Conservation (phyloP, 108 stramenopile species). For the Chaetoceros muelleri region DNA sequence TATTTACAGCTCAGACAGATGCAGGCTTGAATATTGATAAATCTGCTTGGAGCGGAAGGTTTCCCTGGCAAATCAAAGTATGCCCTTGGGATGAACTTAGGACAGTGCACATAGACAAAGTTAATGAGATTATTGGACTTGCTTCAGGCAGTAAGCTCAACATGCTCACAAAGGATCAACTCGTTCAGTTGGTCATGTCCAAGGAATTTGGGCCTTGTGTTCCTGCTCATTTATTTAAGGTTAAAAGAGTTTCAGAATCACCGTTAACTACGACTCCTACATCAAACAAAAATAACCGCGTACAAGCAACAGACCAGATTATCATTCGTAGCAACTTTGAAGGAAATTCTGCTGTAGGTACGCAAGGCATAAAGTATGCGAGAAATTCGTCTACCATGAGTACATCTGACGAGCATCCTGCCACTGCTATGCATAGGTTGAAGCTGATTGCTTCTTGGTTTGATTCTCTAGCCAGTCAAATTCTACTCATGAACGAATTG, state of each 20-base stretch:
- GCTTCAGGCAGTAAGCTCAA: background rate
- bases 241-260: background rate
- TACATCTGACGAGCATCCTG: no score
- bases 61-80: background rate
- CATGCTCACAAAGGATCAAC: background rate
- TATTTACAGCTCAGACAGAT: background rate
- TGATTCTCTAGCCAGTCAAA: no score
- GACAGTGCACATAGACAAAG: background rate
- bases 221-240: background rate
- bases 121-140: background rate
- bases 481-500: no score
- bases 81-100: background rate
- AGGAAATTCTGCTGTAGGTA: no score
- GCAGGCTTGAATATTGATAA: background rate
- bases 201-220: background rate
- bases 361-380: no score
- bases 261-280: no score
- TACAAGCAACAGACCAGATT: no score
- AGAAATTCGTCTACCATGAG: no score
- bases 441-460: no score
- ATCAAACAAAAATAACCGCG: no score
- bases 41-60: background rate
- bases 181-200: background rate
- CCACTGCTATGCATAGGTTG: no score
- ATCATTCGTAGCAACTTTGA: no score